Conservation (phyloP, 306 rosid species). For the Lupinus albus region DNA sequence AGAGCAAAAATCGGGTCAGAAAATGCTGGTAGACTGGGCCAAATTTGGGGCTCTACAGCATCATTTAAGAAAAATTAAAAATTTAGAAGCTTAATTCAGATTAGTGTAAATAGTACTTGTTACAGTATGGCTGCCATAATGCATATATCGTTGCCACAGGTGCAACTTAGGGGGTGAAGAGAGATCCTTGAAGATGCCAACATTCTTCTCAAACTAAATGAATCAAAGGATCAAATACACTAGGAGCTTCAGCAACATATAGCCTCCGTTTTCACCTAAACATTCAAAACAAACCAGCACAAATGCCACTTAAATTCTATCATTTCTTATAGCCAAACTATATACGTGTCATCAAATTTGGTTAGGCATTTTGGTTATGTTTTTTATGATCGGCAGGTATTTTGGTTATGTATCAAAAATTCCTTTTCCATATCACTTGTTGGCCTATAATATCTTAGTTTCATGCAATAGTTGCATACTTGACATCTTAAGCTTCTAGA, state of each 20-base stretch:
- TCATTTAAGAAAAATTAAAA: neutral
- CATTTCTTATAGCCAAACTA: neutral
- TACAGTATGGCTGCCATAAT: neutral
- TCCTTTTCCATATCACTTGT: neutral
- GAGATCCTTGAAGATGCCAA: neutral
- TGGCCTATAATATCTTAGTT: neutral
- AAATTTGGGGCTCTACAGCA: neutral
- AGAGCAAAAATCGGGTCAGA: neutral
- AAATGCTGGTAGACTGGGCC: neutral
- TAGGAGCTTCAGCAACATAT: neutral
- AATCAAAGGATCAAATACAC: neutral
- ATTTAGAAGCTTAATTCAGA: neutral
- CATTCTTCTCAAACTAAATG: neutral
- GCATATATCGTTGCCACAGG: neutral
- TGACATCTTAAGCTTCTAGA: conserved; percentile 19
- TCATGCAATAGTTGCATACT: neutral
- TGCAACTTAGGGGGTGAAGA: neutral
- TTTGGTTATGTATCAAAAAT: neutral
- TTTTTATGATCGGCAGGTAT: too few species aligned
- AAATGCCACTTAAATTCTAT: neutral
- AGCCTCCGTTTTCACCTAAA: neutral
- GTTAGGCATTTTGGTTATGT: neutral
- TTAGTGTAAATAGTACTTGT: neutral
- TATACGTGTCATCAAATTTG: conserved; percentile 1
- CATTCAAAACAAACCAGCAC: neutral